These are phyloP conservation scores for Podospora fimiseda DNA, from an alignment of 495 filamentous ascomycete species.

Conservation along the genomic window DNA sequence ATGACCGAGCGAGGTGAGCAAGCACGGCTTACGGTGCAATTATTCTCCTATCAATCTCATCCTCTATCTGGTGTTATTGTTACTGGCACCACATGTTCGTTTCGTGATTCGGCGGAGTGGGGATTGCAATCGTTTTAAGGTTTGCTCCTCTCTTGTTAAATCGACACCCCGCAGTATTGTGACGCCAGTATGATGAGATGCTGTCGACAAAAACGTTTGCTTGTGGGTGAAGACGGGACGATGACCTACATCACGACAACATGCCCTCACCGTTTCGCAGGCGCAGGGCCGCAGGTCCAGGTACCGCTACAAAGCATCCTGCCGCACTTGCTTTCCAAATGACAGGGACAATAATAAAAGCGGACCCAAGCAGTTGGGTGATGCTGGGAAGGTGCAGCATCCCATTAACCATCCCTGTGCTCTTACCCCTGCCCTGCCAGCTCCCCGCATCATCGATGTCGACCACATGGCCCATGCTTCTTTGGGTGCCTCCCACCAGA, in stretches of 20 bases:
- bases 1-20: not conserved
- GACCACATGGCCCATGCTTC: constrained; percentile 10
- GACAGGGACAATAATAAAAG: constrained; percentile 8
- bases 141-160: not conserved
- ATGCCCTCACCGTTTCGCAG: not conserved
- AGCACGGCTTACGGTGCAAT: too few species aligned
- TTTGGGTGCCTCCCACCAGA: not conserved
- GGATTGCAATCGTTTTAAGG: not conserved
- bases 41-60: too few species aligned
- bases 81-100: not conserved
- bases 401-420: not conserved
- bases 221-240: not conserved
- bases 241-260: not conserved
- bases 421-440: not conserved
- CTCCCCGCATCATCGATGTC: not conserved
- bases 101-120: not conserved
- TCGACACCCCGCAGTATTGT: constrained; percentile 2
- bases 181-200: constrained; percentile 12
- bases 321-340: not conserved
- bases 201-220: not conserved
- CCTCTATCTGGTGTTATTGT: too few species aligned
- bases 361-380: constrained; percentile 13
- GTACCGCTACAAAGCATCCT: constrained; percentile 12
- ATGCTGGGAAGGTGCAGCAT: constrained; percentile 1
- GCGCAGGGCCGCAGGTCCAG: not conserved